Conservation (phyloP, 2,329 filamentous ascomycete genomes). For the Trichophyton simii region DNA sequence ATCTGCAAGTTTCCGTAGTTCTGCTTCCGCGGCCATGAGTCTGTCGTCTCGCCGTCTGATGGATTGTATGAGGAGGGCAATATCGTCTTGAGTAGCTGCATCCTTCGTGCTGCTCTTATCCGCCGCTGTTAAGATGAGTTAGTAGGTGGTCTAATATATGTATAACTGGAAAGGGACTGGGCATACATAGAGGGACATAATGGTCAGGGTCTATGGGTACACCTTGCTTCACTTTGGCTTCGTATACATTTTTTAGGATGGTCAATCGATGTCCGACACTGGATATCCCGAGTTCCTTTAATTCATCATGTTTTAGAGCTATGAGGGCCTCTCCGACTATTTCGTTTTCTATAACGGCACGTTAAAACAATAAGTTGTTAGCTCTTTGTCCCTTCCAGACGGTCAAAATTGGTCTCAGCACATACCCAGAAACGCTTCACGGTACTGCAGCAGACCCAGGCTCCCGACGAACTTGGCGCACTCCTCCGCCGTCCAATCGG, state of each 20-base stretch:
- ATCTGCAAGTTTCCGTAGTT: conserved; percentile 70
- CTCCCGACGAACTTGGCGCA: conserved; percentile 77
- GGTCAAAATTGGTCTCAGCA: conserved; percentile 14
- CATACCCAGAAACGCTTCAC: conserved; percentile 70
- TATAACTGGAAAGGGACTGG: conserved; percentile 7
- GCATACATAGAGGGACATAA: conserved; percentile 81
- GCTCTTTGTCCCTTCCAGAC: neutral
- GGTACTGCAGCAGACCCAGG: conserved; percentile 71
- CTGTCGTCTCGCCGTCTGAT: conserved; percentile 82
- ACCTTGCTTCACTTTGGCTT: conserved; percentile 88
- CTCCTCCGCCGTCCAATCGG: conserved; percentile 62
- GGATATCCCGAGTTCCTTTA: conserved; percentile 86
- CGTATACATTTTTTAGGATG: conserved; percentile 90
- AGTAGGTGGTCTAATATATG: neutral
- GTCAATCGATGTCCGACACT: conserved; percentile 92
- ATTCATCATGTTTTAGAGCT: conserved; percentile 76
- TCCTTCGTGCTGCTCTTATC: conserved; percentile 78
- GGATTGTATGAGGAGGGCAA: conserved; percentile 79
- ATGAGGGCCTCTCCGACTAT: conserved; percentile 87
- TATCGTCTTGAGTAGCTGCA: conserved; percentile 82
- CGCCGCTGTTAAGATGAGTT: conserved; percentile 49
- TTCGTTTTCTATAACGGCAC: conserved; percentile 60
- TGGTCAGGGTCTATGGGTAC: conserved; percentile 84
- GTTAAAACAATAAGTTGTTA: neutral
- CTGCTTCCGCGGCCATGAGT: conserved; percentile 69